Evolutionary conservation across 148 eudicot species (phyloP).

Genomic region (Hydrangea macrophylla): DNA sequence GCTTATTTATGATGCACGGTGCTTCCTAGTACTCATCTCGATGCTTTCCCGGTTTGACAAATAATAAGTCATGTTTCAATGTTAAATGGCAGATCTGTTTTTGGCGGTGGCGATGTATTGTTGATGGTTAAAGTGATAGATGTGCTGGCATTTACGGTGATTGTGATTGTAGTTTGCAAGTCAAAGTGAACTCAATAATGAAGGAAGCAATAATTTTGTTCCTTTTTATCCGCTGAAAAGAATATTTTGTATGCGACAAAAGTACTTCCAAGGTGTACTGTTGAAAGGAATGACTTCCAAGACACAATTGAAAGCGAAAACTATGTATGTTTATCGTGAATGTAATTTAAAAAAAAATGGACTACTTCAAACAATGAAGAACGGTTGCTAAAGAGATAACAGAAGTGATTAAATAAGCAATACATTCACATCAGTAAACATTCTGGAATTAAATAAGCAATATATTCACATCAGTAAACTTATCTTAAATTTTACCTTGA

Average conservation of each 20-base stretch:
- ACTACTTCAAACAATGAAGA: not conserved
- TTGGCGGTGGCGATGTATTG: not conserved
- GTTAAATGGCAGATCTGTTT: not conserved
- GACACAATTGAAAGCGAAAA: not conserved
- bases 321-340: not conserved
- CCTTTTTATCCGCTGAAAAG: too few species aligned
- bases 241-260: not conserved
- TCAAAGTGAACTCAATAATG: not conserved
- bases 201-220: too few species aligned
- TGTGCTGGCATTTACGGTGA: not conserved
- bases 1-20: not conserved
- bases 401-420: not conserved
- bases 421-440: not conserved
- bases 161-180: not conserved
- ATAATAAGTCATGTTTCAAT: too few species aligned
- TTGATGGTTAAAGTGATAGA: not conserved
- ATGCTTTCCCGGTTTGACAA: too few species aligned
- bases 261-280: not conserved
- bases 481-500: not conserved
- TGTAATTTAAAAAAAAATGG: not conserved
- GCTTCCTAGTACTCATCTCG: not conserved
- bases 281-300: not conserved
- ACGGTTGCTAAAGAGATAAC: not conserved
- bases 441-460: not conserved
- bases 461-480: not conserved